Percentiles rank a stretch among this genome's conserved stretches.
Evolutionary conservation across 768 basidiomycete genomes (phyloP).

Genomic region (Macrolepiota fuliginosa): DNA sequence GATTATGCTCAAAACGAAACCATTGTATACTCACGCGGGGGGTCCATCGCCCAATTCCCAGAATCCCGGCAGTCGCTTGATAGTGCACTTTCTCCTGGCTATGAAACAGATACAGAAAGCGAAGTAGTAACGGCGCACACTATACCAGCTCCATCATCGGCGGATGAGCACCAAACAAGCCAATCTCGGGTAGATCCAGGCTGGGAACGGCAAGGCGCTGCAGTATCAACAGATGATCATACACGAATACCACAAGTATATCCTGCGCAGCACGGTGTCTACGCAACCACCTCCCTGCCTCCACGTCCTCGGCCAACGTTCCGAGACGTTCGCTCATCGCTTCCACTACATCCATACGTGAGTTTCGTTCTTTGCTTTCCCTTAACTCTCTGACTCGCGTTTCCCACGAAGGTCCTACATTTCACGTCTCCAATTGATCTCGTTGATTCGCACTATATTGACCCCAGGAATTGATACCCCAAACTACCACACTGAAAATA

Average conservation of each 20-base stretch:
- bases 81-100: constrained; percentile 33
- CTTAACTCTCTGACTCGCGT: constrained; percentile 7
- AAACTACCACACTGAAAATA: too few relatives aligned
- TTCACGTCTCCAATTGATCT: constrained; percentile 46
- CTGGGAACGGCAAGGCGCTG: constrained; percentile 7
- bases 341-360: constrained; percentile 43
- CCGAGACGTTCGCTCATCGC: constrained; percentile 15
- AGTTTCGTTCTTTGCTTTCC: constrained; percentile 14
- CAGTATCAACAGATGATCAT: constrained; percentile 14
- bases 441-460: constrained; percentile 18
- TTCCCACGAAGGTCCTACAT: constrained; percentile 31
- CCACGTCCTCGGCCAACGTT: constrained; percentile 1
- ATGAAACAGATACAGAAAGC: constrained; percentile 36
- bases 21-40: neutral
- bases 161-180: neutral
- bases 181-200: constrained; percentile 8
- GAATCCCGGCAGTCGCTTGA: constrained; percentile 23
- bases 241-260: neutral
- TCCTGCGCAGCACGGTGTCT: constrained; percentile 13
- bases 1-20: constrained; percentile 9
- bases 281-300: constrained; percentile 17
- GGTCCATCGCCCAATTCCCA: constrained; percentile 3
- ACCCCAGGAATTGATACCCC: neutral
- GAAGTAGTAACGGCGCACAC: constrained; percentile 24
- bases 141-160: constrained; percentile 13